Base-by-base conservation (phyloP, 352 stramenopile genomes). In the Globisporangium acanthophoron region DNA sequence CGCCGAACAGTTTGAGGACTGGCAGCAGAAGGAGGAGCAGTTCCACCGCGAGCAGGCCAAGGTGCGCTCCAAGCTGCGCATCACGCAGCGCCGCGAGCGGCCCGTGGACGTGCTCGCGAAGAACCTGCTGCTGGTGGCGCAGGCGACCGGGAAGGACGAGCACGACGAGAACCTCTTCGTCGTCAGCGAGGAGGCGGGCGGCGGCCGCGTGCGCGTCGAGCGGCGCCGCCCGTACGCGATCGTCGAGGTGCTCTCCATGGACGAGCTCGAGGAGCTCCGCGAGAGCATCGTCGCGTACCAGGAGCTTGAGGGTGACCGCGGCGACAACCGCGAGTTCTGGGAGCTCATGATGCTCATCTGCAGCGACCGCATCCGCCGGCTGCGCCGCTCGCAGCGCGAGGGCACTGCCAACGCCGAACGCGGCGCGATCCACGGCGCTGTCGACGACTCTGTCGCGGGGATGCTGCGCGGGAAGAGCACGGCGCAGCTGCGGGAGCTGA, bases 51-150 rank as follows among this genome's bases (percentile, higher is more conserved):
- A 92, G 27, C 97, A 99, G 71, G 87, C 96, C 49, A 76, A 82
- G 20, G 90, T 98, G 59, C 84, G 97, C 50, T 95, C 86, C 33
- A 92, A 96, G 65, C 62, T 96, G 43, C 80, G 82, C 31, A 92
- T 92, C 58, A 62, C 74, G 11, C 92, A 98, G 59, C 87, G 88
- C 6, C 77, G 97, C n/a, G 92, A 98, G 63, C 93, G 97, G 59
- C 96, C 97, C 1, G 90, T 99, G 61, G 97, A 99, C 72, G 59
- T 98, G 43, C 65, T 99, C 27, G 96, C 96, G n/a, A 99, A 99
- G 78, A 99, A 99, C 73, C 68, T 99, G 49, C 76, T 99, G n/a
- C 69, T 99, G 1, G 94, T 98, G 60, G 96, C 73, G 31, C 74
- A 65, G 63, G 83, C 41, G 70, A 66, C 59, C 45, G 44, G 90